Evolutionary conservation across 805 yeast species (phyloP).

Genomic region (Debaryomyces hansenii): DNA sequence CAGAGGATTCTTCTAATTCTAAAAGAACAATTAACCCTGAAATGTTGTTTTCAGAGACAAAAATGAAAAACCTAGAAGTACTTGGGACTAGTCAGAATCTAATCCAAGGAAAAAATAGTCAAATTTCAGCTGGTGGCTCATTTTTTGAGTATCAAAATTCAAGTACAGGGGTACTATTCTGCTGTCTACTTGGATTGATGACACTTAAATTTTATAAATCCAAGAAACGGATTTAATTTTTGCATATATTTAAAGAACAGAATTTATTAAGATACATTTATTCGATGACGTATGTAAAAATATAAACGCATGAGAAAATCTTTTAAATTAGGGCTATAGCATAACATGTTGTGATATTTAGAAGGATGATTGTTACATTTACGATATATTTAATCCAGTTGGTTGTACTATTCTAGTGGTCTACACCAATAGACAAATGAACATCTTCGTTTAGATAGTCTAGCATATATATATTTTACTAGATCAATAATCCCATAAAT

Average conservation of each 20-base stretch:
- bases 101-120: neutral
- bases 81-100: neutral
- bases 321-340: too few relatives aligned
- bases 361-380: neutral
- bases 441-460: too few relatives aligned
- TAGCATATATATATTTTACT: too few relatives aligned
- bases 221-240: conserved; percentile 4
- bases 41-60: conserved; percentile 4
- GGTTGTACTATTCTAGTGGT: neutral
- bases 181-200: conserved; percentile 16
- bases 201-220: conserved; percentile 16
- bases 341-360: too few relatives aligned
- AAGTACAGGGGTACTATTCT: conserved; percentile 15
- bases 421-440: too few relatives aligned
- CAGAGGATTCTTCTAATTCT: conserved; percentile 5
- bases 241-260: neutral
- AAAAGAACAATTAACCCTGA: neutral
- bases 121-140: neutral
- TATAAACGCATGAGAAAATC: too few relatives aligned
- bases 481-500: too few relatives aligned
- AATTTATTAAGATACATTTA: too few relatives aligned
- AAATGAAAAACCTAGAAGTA: conserved; percentile 1
- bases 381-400: neutral
- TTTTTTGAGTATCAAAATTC: conserved; percentile 11
- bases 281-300: too few relatives aligned